These are phyloP conservation scores for Gossypium raimondii DNA, from an alignment of 345 rosid species.

Conservation along the genomic window DNA sequence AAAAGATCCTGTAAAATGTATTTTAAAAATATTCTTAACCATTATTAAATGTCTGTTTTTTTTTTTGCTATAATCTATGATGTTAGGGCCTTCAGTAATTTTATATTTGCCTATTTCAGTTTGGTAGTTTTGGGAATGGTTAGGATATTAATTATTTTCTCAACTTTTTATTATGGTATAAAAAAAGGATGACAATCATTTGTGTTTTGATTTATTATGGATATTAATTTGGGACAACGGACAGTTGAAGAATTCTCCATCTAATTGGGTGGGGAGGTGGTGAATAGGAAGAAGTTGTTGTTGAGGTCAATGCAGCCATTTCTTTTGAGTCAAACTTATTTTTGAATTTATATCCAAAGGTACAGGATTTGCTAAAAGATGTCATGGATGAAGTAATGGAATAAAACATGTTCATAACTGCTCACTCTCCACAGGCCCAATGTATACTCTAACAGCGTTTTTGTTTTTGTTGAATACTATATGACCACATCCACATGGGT, in stretches of 20 bases:
- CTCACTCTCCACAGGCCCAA: slow-evolving; percentile 13
- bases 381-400: slow-evolving; percentile 8
- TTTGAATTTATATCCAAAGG: neutral
- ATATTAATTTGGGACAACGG: too few relatives aligned
- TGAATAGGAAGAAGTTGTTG: neutral
- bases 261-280: neutral
- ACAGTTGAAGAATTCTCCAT: too few relatives aligned
- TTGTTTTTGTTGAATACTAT: neutral
- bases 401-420: slow-evolving; percentile 13
- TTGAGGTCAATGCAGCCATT: neutral
- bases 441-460: neutral
- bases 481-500: neutral
- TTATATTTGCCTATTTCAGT: neutral
- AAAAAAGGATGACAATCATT: too few relatives aligned
- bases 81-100: neutral
- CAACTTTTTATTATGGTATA: neutral
- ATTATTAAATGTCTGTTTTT: neutral
- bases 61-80: neutral
- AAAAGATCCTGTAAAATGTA: neutral
- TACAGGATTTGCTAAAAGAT: neutral
- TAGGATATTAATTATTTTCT: slow-evolving; percentile 1
- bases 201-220: too few relatives aligned
- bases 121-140: neutral
- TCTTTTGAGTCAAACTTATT: neutral
- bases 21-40: neutral